Evolutionary conservation across 139 green algal species (phyloP).

Genomic region (Deuterostichococcus epilithicus): DNA sequence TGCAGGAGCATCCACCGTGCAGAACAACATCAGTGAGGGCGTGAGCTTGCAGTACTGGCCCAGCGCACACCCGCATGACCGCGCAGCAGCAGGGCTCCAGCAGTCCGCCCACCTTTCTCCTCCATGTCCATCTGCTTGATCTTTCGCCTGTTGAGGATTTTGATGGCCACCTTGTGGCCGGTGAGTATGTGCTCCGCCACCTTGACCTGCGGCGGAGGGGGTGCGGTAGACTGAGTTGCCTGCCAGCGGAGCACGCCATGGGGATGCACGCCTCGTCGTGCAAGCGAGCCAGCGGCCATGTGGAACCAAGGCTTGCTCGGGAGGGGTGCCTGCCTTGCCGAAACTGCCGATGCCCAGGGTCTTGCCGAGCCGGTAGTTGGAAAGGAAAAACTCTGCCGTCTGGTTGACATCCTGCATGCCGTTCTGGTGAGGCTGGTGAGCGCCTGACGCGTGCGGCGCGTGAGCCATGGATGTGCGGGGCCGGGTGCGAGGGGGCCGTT

Average conservation of each 20-base stretch:
- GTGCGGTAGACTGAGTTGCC: too few species aligned
- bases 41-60: too few species aligned
- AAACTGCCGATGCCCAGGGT: constrained; percentile 99
- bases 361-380: constrained; percentile 95
- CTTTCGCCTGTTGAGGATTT: constrained; percentile 99
- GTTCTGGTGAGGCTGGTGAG: too few species aligned
- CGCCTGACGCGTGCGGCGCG: too few species aligned
- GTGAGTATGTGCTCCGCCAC: constrained; percentile 97
- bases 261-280: not conserved
- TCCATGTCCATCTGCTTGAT: constrained; percentile 99
- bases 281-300: not conserved
- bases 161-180: constrained; percentile 98
- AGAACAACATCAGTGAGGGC: too few species aligned
- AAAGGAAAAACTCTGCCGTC: constrained; percentile 80
- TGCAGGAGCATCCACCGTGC: constrained; percentile 28
- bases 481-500: too few species aligned
- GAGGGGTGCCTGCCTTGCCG: constrained; percentile 75
- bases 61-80: too few species aligned
- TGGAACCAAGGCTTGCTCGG: not conserved
- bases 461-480: too few species aligned
- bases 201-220: constrained; percentile 72
- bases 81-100: too few species aligned
- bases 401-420: constrained; percentile 11
- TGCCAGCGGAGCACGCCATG: not conserved
- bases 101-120: constrained; percentile 79